A percentile compares a stretch with the other conserved stretches of the same genome.
These are phyloP conservation scores for Stemphylium lycopersici DNA, from an alignment of 2,329 filamentous ascomycete species.

Conservation along the genomic window DNA sequence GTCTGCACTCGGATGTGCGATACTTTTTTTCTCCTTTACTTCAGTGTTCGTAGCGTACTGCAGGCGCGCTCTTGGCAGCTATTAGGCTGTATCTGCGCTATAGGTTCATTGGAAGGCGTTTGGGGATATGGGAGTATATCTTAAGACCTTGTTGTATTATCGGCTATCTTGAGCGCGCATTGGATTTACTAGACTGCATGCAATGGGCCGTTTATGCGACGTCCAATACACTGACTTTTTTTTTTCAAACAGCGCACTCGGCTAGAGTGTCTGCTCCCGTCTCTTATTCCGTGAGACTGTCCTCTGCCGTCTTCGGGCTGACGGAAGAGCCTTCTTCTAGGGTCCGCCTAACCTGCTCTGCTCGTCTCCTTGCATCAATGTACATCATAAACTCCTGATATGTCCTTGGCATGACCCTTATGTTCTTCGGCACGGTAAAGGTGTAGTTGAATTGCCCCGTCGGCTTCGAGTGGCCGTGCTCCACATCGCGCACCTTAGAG, in stretches of 20 bases:
- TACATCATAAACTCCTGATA: constrained; percentile 71
- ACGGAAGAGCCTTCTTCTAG: constrained; percentile 37
- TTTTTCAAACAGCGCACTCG: background rate
- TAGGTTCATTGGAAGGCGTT: constrained; percentile 1
- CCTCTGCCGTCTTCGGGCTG: constrained; percentile 39
- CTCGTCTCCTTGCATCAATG: constrained; percentile 64
- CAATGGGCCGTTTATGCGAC: background rate
- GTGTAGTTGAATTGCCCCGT: constrained; percentile 81
- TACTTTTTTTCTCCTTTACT: background rate
- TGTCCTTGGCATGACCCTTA: constrained; percentile 69
- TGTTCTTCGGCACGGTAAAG: constrained; percentile 67
- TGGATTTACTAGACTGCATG: background rate
- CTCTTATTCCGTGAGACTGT: constrained; percentile 46
- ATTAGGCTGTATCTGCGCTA: background rate
- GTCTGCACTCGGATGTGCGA: background rate
- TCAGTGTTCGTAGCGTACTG: constrained; percentile 4
- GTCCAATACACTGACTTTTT: background rate
- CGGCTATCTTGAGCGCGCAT: background rate
- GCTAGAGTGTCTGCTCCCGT: background rate
- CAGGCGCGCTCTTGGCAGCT: background rate
- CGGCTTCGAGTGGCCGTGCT: constrained; percentile 69
- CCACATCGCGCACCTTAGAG: constrained; percentile 73
- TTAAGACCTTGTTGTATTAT: background rate
- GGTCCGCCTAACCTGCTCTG: constrained; percentile 55
- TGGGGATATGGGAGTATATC: background rate